A percentile compares a stretch with the other conserved stretches of the same genome.
phyloP scores from a whole-genome alignment of 1,284 basidiomycete genomes.

The Boletus semigastroideus region DNA sequence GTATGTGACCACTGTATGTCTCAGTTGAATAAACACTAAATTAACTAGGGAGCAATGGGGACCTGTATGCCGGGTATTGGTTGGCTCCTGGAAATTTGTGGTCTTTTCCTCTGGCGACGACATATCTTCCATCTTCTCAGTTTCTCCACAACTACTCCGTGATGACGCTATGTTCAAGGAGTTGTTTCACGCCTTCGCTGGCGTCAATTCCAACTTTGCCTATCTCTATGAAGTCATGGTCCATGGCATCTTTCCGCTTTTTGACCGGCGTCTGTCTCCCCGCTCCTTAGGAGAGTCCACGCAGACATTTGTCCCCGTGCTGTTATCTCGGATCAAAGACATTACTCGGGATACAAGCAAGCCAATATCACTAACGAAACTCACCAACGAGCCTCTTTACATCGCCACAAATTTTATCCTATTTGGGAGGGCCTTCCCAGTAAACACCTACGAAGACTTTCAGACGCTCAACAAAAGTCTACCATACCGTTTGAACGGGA shows the following conservation, averaged over 20 bases:
- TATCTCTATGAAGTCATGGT: conserved; percentile 20
- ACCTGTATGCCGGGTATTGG: conserved; percentile 16
- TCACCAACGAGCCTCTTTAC: conserved; percentile 23
- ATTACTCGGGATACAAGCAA: background rate
- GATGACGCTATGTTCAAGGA: conserved; percentile 15
- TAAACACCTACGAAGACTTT: conserved; percentile 24
- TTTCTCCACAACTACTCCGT: conserved; percentile 12
- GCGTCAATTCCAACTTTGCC: conserved; percentile 7
- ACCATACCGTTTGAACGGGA: conserved; percentile 20
- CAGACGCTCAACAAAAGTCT: conserved; percentile 21
- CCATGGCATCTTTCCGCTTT: conserved; percentile 20
- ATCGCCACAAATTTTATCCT: conserved; percentile 16
- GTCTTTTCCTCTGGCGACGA: conserved; percentile 12
- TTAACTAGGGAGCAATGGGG: conserved; percentile 14
- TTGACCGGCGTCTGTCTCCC: conserved; percentile 21
- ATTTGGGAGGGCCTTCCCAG: conserved; percentile 23
- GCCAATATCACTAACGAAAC: conserved; percentile 12
- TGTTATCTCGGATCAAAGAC: conserved; percentile 14
- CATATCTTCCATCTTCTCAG: conserved; percentile 14
- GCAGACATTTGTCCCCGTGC: conserved; percentile 10
- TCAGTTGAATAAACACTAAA: background rate
- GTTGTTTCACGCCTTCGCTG: conserved; percentile 19
- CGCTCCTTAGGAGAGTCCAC: conserved; percentile 16
- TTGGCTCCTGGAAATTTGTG: conserved; percentile 10
- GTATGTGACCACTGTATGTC: conserved; percentile 14